A percentile compares a stretch with the other conserved stretches of the same genome.
Evolutionary conservation across 495 filamentous ascomycete genomes (phyloP).

Genomic region (Hypoxylon perforatum): DNA sequence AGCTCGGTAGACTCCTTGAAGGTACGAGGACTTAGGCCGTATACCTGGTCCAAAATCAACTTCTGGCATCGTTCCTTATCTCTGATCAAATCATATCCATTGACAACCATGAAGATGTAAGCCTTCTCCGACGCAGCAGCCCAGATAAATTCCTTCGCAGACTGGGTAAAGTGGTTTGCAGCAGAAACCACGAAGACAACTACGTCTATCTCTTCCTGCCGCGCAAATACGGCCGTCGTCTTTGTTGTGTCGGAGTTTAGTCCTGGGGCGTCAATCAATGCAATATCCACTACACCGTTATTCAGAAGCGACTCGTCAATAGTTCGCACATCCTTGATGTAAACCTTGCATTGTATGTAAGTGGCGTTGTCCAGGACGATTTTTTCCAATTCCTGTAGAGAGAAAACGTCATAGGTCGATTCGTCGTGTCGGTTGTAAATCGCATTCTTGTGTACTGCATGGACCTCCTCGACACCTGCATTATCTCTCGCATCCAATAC

Average conservation of each 20-base stretch:
- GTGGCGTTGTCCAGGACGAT: constrained; percentile 87
- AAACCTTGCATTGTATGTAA: constrained; percentile 96
- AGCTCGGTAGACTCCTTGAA: constrained; percentile 92
- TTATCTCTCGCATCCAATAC: constrained; percentile 94
- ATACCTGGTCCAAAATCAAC: constrained; percentile 91
- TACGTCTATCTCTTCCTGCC: constrained; percentile 98
- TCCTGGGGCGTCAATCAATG: constrained; percentile 95
- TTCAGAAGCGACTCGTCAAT: constrained; percentile 95
- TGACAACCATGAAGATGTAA: constrained; percentile 99
- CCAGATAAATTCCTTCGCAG: constrained; percentile 95
- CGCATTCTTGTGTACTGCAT: constrained; percentile 85
- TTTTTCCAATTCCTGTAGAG: constrained; percentile 80
- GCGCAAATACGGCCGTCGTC: constrained; percentile 94
- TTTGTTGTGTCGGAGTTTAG: constrained; percentile 95
- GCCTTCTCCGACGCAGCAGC: constrained; percentile 96
- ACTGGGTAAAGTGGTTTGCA: constrained; percentile 95
- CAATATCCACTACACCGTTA: constrained; percentile 98
- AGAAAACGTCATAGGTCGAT: constrained; percentile 88
- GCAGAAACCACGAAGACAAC: constrained; percentile 98
- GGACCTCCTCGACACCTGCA: constrained; percentile 89
- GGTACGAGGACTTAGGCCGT: constrained; percentile 84
- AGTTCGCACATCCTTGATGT: constrained; percentile 88
- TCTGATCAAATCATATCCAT: constrained; percentile 92
- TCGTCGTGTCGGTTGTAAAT: constrained; percentile 91
- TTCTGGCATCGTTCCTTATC: constrained; percentile 86